Evolutionary conservation across 139 green algal genomes (phyloP), one percentile per base, ranked within the genome.

Genomic region (Chlamydomonas schloesseri): DNA sequence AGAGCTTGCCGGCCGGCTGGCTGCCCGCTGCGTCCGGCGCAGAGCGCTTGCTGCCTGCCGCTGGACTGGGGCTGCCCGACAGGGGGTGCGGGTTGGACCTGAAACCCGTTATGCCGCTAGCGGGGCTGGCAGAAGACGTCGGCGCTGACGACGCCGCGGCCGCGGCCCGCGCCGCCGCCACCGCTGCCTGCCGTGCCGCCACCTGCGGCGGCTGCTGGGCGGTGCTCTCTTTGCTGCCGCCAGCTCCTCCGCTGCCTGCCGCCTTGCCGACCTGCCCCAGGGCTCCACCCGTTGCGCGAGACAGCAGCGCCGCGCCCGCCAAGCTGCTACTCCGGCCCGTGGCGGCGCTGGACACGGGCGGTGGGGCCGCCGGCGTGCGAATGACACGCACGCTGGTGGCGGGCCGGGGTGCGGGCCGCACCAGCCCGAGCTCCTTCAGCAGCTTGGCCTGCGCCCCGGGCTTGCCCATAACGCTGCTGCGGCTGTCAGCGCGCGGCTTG

Each of bases 351-450:
- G 46, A 14, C 18, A 76, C 79, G 18, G 79, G 65, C 29, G n/a
- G 14, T n/a, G 64, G n/a, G 5, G 29, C 29, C n/a, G 64, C 26
- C 6, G n/a, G 64, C 50, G 67, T 33, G 0, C 69, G 50, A 29
- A 53, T 50, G 29, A 67, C 23, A 6, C 62, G 60, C 3, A 74
- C 64, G 9, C 28, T 53, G 62, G 46, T 34, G 29, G 78, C 50
- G 76, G 53, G 29, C 0, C 33, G 4, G 18, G 67, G 47, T 0
- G 1, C 8, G 17, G 18, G 5, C 14, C 18, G n/a, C 60, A 85
- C 47, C 13, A 85, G 67, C 33, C 79, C 79, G 47, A 85, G 47
- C 29, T 85, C 79, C 62, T 72, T 85, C 8, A 85, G 64, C 79
- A 85, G 65, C 47, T 85, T 85, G n/a, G 76, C n/a, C 47, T 85